A percentile compares a stretch with the other conserved stretches of the same genome.
Conservation (phyloP, 2,329 filamentous ascomycete species). For the Graphium sp. region DNA sequence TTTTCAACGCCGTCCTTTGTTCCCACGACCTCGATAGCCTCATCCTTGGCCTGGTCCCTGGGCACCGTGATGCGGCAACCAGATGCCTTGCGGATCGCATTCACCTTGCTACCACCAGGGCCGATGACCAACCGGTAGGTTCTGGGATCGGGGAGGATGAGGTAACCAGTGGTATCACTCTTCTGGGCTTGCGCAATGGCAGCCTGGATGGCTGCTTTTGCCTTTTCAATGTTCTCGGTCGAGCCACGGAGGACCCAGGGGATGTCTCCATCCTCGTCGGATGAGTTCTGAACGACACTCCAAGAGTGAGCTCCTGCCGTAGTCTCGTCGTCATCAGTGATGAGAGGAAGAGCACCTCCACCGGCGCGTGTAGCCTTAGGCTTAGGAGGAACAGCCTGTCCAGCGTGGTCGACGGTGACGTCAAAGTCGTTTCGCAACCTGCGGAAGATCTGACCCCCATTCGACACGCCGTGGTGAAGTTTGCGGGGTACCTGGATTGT, state of each 20-base stretch:
- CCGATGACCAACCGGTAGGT: slow-evolving; percentile 88
- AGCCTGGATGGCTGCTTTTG: slow-evolving; percentile 54
- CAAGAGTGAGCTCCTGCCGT: slow-evolving; percentile 60
- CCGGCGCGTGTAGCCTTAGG: slow-evolving; percentile 39
- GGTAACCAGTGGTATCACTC: slow-evolving; percentile 63
- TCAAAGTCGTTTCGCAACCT: slow-evolving; percentile 71
- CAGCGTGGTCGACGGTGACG: slow-evolving; percentile 83
- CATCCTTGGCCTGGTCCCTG: slow-evolving; percentile 53
- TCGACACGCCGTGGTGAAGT: slow-evolving; percentile 70
- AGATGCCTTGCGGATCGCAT: slow-evolving; percentile 79
- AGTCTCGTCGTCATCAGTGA: slow-evolving; percentile 66
- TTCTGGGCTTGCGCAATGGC: slow-evolving; percentile 57
- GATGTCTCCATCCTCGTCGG: slow-evolving; percentile 52
- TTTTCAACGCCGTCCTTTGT: slow-evolving; percentile 65
- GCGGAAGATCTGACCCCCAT: slow-evolving; percentile 89
- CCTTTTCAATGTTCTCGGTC: slow-evolving; percentile 65
- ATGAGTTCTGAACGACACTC: slow-evolving; percentile 53
- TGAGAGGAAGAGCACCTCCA: slow-evolving; percentile 60
- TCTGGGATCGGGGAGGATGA: slow-evolving; percentile 75
- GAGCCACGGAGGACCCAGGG: slow-evolving; percentile 80
- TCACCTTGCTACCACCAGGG: slow-evolving; percentile 77
- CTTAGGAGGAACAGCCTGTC: slow-evolving; percentile 59
- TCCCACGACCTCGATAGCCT: slow-evolving; percentile 84
- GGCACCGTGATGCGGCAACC: slow-evolving; percentile 91
- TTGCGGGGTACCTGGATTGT: slow-evolving; percentile 69